Evolutionary conservation across 192 early-diverging fungal species (phyloP).

Genomic region (Umbelopsis vinacea): DNA sequence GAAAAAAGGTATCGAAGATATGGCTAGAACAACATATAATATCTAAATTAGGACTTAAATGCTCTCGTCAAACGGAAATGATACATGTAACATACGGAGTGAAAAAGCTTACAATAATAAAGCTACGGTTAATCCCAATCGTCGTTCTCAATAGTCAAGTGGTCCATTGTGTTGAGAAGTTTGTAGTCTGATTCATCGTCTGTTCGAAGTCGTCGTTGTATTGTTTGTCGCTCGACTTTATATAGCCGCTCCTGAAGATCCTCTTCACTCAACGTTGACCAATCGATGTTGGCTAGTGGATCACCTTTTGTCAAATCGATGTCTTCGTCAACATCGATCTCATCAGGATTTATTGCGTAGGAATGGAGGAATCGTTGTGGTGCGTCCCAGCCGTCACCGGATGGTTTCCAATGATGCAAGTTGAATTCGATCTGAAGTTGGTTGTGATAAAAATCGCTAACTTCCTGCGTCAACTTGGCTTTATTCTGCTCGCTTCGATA

Average conservation of each 20-base stretch:
- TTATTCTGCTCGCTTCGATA: not conserved
- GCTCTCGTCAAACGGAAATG: not conserved
- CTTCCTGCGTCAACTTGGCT: not conserved
- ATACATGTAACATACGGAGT: slow-evolving; percentile 9
- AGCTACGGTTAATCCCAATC: not conserved
- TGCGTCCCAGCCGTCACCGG: slow-evolving; percentile 4
- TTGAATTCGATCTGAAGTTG: not conserved
- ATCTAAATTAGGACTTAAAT: not conserved
- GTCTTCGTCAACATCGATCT: not conserved
- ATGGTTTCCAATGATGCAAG: not conserved
- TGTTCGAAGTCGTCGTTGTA: not conserved
- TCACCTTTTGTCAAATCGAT: not conserved
- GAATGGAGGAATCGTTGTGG: slow-evolving; percentile 2
- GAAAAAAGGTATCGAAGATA: not conserved
- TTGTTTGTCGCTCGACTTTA: not conserved
- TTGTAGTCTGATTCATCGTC: slow-evolving; percentile 3
- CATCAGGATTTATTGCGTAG: not conserved
- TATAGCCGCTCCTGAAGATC: not conserved
- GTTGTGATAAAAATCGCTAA: not conserved
- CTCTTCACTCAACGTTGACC: slow-evolving; percentile 5
- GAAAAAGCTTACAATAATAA: not conserved
- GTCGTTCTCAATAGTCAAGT: not conserved
- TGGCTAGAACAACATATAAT: not conserved
- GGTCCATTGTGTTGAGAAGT: not conserved
- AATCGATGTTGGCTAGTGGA: not conserved